Conservation (phyloP, 176 grass and related monocot genomes). For the Eleusine coracana region DNA sequence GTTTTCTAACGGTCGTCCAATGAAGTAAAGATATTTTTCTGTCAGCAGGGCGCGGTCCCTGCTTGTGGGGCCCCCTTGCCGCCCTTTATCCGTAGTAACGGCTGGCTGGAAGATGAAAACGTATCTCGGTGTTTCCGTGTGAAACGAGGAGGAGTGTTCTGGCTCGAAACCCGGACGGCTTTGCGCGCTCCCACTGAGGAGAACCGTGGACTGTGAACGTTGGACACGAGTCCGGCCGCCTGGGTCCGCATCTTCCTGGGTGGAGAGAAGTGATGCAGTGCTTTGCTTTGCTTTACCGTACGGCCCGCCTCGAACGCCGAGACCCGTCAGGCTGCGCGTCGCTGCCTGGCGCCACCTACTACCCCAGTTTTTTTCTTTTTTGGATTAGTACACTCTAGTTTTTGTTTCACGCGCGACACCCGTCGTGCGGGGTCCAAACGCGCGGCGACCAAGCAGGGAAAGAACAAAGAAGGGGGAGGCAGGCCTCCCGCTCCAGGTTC, state of each 20-base stretch:
- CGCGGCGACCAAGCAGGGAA: no score
- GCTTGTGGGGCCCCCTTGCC: no score
- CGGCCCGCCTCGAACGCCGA: constrained; percentile 1
- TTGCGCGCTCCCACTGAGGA: not conserved
- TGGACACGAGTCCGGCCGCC: not conserved
- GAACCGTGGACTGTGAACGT: not conserved
- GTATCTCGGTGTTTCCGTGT: no score
- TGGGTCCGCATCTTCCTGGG: no score
- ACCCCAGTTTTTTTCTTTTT: not conserved
- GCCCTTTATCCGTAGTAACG: no score
- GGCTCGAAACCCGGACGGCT: no score
- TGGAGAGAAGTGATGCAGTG: not conserved
- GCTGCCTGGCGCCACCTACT: constrained; percentile 37
- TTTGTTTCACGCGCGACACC: not conserved
- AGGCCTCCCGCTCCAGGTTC: not conserved
- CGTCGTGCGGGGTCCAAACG: not conserved
- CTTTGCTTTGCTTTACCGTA: constrained; percentile 1
- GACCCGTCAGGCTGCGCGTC: not conserved
- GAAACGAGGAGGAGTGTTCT: no score
- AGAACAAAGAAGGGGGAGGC: no score
- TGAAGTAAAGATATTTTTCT: not conserved
- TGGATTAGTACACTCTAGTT: not conserved
- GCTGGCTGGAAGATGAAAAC: no score
- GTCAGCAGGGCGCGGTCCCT: no score
- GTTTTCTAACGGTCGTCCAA: constrained; percentile 41